phyloP scores from a whole-genome alignment of 352 stramenopile species.

The Globisporangium recalcitrans region DNA sequence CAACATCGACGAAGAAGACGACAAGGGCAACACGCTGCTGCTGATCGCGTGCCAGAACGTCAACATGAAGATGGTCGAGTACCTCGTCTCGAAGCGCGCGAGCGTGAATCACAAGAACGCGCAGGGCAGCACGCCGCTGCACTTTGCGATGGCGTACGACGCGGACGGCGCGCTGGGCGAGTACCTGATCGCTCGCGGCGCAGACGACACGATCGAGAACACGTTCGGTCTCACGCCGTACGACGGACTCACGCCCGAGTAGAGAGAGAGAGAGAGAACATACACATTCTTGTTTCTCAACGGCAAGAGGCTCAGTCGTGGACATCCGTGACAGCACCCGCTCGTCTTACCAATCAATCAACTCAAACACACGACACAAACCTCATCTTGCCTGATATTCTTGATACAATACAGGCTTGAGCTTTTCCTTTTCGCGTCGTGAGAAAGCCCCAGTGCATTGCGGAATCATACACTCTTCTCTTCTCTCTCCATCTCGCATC shows the following conservation, averaged over 20 bases:
- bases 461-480: background rate
- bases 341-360: too few species aligned
- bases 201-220: constrained; percentile 94
- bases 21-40: constrained; percentile 91
- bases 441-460: background rate
- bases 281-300: too few species aligned
- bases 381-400: background rate
- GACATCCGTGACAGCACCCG: too few species aligned
- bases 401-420: constrained; percentile 1
- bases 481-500: background rate
- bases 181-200: constrained; percentile 90
- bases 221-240: constrained; percentile 90
- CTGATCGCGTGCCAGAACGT: constrained; percentile 88
- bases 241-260: constrained; percentile 81
- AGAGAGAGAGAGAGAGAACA: constrained; percentile 10
- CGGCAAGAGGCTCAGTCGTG: too few species aligned
- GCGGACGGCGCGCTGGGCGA: constrained; percentile 83
- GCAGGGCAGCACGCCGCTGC: constrained; percentile 90
- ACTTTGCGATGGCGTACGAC: constrained; percentile 94
- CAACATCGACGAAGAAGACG: constrained; percentile 83
- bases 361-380: constrained; percentile 1
- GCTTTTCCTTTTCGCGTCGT: background rate
- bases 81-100: constrained; percentile 75
- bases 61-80: constrained; percentile 87
- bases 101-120: constrained; percentile 92